Percentiles rank a stretch among this genome's conserved stretches.
phyloP scores from a whole-genome alignment of 441 rosid genomes.

The Erysimum cheiri region DNA sequence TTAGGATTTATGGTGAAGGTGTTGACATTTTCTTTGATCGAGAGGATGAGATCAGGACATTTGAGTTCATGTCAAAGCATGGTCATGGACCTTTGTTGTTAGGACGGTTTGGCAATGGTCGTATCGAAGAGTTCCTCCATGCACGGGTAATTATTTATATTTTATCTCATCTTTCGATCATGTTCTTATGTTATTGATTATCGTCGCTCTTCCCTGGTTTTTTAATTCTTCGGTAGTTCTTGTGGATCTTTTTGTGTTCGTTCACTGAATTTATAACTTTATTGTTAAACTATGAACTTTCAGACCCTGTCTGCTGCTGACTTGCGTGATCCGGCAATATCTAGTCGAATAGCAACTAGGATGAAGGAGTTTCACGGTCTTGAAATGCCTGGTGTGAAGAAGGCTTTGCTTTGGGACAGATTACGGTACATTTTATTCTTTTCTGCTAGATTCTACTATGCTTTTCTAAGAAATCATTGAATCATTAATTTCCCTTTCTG shows the following conservation, averaged over 20 bases:
- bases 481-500: neutral
- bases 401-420: conserved; percentile 74
- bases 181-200: conserved; percentile 1
- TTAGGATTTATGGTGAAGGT: conserved; percentile 93
- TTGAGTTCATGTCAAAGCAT: conserved; percentile 87
- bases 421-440: conserved; percentile 52
- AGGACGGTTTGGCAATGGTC: conserved; percentile 77
- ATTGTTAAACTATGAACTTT: conserved; percentile 37
- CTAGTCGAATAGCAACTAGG: conserved; percentile 79
- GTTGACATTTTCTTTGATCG: conserved; percentile 88
- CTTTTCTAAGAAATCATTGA: neutral
- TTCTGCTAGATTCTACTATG: conserved; percentile 17
- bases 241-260: neutral
- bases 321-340: conserved; percentile 74
- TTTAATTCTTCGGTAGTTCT: neutral
- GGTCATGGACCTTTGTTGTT: conserved; percentile 91
- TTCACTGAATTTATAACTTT: neutral
- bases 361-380: conserved; percentile 88
- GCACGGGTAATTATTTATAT: conserved; percentile 62
- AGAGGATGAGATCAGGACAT: conserved; percentile 78
- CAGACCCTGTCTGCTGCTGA: conserved; percentile 88
- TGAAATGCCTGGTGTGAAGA: conserved; percentile 73
- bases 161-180: neutral
- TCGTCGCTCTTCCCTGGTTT: neutral
- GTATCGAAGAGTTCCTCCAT: conserved; percentile 88